Evolutionary conservation across 768 basidiomycete genomes (phyloP).

Genomic region (Hortiboletus campestris): DNA sequence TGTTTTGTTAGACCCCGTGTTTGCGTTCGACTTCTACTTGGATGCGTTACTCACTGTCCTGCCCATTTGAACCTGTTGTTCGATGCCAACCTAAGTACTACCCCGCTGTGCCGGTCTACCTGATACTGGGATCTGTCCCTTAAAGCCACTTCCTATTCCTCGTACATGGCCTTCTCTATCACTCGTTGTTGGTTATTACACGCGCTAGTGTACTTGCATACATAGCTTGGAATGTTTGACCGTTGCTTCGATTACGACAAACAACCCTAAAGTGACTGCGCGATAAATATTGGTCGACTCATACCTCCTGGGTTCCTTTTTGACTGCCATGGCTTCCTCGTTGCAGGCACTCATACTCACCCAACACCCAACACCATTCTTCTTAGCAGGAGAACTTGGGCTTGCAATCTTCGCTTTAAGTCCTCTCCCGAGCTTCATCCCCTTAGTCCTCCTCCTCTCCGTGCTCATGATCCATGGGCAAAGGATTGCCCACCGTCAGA

Average conservation of each 20-base stretch:
- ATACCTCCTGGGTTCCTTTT: background rate
- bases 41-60: background rate
- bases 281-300: conserved; percentile 14
- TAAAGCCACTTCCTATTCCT: background rate
- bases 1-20: background rate
- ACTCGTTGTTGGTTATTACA: background rate
- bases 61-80: background rate
- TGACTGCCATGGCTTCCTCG: conserved; percentile 19
- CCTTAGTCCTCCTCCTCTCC: conserved; percentile 30
- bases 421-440: conserved; percentile 33
- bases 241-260: conserved; percentile 1
- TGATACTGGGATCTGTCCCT: background rate
- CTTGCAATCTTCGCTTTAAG: conserved; percentile 29
- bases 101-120: background rate
- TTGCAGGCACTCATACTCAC: conserved; percentile 25
- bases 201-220: background rate
- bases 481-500: conserved; percentile 29
- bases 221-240: background rate
- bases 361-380: conserved; percentile 23
- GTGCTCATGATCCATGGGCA: conserved; percentile 32
- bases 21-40: background rate
- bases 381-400: conserved; percentile 20
- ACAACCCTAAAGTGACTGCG: conserved; percentile 19
- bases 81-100: background rate
- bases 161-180: background rate